Evolutionary conservation across 305 asterid genomes (phyloP).

Genomic region (Solanum hybrid): DNA sequence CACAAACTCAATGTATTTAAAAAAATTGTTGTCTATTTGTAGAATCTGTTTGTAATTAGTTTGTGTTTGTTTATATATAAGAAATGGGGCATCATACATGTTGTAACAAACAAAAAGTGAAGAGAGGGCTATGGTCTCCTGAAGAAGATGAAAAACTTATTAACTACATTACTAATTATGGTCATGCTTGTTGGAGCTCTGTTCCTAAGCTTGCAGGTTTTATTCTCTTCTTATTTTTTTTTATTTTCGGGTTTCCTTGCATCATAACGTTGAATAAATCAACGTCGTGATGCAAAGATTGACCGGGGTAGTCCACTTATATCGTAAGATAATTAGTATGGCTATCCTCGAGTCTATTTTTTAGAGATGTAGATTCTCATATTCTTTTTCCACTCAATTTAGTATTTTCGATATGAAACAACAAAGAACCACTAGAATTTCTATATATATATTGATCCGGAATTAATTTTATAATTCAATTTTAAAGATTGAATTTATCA

Average conservation of each 20-base stretch:
- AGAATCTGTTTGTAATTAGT: not conserved
- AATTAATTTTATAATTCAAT: too few species aligned
- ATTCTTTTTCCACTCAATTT: not conserved
- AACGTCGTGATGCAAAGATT: not conserved
- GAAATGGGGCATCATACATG: conserved; percentile 51
- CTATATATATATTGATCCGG: not conserved
- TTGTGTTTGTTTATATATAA: not conserved
- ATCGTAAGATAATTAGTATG: not conserved
- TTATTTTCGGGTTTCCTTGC: not conserved
- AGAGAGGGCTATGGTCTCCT: conserved; percentile 80
- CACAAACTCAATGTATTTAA: not conserved
- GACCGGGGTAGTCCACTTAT: not conserved
- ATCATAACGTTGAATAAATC: not conserved
- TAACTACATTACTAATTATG: conserved; percentile 43
- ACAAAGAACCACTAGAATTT: too few species aligned
- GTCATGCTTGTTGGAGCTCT: conserved; percentile 77
- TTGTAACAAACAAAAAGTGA: conserved; percentile 68
- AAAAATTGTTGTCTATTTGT: not conserved
- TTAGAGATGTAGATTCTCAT: too few species aligned
- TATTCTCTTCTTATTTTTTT: not conserved
- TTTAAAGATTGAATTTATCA: too few species aligned
- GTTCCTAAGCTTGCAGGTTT: conserved; percentile 73
- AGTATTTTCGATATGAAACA: not conserved
- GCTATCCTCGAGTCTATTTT: not conserved
- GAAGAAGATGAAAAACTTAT: conserved; percentile 76